A percentile compares a stretch with the other conserved stretches of the same genome.
Conservation (phyloP, 805 yeast species). For the Kluyveromyces aestuarii region DNA sequence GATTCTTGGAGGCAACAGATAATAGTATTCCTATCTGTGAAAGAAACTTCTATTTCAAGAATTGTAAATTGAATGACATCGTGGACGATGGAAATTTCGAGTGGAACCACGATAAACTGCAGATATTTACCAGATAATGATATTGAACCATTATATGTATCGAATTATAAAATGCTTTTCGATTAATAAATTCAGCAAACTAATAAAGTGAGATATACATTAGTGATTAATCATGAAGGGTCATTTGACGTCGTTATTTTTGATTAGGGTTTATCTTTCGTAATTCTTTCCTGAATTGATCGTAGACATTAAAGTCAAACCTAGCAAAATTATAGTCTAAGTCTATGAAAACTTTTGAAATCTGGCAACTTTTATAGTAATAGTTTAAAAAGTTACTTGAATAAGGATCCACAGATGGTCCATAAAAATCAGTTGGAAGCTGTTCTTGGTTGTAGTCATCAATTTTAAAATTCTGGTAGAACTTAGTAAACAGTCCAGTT, state of each 20-base stretch:
- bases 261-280: slow-evolving; percentile 7
- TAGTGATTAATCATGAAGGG: neutral
- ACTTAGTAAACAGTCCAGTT: slow-evolving; percentile 15
- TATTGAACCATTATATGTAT: neutral
- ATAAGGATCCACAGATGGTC: slow-evolving; percentile 23
- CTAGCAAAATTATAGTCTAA: slow-evolving; percentile 52
- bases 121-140: slow-evolving; percentile 14
- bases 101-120: slow-evolving; percentile 22
- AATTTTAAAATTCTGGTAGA: slow-evolving; percentile 11
- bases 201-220: neutral
- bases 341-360: slow-evolving; percentile 52
- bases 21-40: slow-evolving; percentile 23
- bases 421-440: slow-evolving; percentile 15
- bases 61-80: slow-evolving; percentile 30
- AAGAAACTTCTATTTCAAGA: slow-evolving; percentile 39
- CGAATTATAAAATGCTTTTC: neutral
- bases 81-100: slow-evolving; percentile 26
- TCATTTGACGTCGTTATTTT: slow-evolving; percentile 2
- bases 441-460: slow-evolving; percentile 5
- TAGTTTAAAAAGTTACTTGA: slow-evolving; percentile 36
- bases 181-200: too few species aligned
- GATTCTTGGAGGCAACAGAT: slow-evolving; percentile 37
- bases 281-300: slow-evolving; percentile 27
- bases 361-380: slow-evolving; percentile 49
- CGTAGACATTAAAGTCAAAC: slow-evolving; percentile 43